phyloP scores from a whole-genome alignment of 1,284 basidiomycete genomes.

The Phellopilus nigrolimitatus region DNA sequence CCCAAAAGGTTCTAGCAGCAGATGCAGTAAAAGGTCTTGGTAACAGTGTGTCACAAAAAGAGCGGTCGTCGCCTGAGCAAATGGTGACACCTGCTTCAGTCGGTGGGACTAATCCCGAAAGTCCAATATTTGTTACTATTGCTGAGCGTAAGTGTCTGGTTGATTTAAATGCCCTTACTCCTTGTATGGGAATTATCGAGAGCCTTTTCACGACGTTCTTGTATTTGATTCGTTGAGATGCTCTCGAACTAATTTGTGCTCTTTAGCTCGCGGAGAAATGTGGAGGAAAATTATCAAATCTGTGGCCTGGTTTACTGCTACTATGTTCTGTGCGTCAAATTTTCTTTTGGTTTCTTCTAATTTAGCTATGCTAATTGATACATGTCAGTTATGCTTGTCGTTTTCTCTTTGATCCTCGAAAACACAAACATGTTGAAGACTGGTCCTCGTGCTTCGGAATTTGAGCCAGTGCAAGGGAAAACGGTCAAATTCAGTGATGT shows the following conservation, averaged over 20 bases:
- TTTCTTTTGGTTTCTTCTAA: not conserved
- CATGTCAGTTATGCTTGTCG: constrained; percentile 65
- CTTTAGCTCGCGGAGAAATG: constrained; percentile 10
- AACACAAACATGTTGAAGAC: constrained; percentile 90
- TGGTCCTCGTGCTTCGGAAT: constrained; percentile 70
- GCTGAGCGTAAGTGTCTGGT: constrained; percentile 59
- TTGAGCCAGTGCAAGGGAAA: constrained; percentile 73
- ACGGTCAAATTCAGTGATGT: constrained; percentile 88
- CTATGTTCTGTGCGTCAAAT: constrained; percentile 27
- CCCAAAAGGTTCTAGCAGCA: constrained; percentile 50
- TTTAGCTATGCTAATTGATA: not conserved
- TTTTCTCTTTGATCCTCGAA: constrained; percentile 85
- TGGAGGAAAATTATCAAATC: constrained; percentile 17
- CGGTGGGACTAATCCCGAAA: constrained; percentile 41
- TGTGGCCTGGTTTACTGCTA: constrained; percentile 25
- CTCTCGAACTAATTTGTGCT: not conserved
- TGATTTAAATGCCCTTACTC: too few relatives aligned
- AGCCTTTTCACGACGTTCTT: not conserved
- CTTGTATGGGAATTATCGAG: too few relatives aligned
- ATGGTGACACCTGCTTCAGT: constrained; percentile 32
- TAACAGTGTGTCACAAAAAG: not conserved
- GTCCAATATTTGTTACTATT: constrained; percentile 75
- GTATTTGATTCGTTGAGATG: not conserved
- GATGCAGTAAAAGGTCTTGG: too few relatives aligned
- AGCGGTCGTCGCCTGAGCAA: not conserved